phyloP scores from a whole-genome alignment of 345 rosid genomes.

The Eutrema heterophyllum region DNA sequence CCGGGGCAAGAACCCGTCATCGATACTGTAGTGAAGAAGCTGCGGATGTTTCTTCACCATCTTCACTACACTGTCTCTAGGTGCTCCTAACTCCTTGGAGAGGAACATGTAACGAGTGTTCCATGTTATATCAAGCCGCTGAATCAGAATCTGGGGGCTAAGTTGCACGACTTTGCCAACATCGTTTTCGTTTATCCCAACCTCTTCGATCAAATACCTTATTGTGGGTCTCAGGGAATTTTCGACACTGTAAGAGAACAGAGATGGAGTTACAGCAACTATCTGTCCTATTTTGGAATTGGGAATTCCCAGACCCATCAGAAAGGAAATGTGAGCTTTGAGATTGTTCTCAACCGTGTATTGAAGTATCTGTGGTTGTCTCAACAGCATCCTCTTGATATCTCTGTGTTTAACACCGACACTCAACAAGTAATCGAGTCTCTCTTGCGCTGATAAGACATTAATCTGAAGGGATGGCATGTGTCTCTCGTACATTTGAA shows the following conservation, averaged over 20 bases:
- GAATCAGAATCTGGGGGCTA: conserved; percentile 95
- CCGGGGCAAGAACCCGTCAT: conserved; percentile 83
- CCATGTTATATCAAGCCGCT: conserved; percentile 91
- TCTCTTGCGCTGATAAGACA: conserved; percentile 74
- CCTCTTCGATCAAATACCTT: conserved; percentile 93
- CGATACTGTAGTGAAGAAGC: conserved; percentile 91
- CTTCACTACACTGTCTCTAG: conserved; percentile 80
- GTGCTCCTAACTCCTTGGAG: conserved; percentile 86
- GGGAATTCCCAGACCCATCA: conserved; percentile 74
- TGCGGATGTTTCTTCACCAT: conserved; percentile 96
- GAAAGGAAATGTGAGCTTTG: conserved; percentile 75
- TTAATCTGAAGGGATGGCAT: conserved; percentile 77
- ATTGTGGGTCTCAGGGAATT: conserved; percentile 87
- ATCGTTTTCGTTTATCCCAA: conserved; percentile 71
- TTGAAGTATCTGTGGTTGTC: conserved; percentile 91
- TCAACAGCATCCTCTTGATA: conserved; percentile 70
- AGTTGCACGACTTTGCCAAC: conserved; percentile 87
- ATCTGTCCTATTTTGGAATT: conserved; percentile 83
- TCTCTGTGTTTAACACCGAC: conserved; percentile 89
- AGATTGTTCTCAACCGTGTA: conserved; percentile 84
- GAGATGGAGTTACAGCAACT: conserved; percentile 67
- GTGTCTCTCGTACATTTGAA: conserved; percentile 88
- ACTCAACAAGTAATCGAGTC: conserved; percentile 80
- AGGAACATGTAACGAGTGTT: conserved; percentile 84
- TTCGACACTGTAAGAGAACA: conserved; percentile 84